These are phyloP conservation scores for Lepidium didymum DNA, from an alignment of 345 rosid genomes.

Conservation along the genomic window DNA sequence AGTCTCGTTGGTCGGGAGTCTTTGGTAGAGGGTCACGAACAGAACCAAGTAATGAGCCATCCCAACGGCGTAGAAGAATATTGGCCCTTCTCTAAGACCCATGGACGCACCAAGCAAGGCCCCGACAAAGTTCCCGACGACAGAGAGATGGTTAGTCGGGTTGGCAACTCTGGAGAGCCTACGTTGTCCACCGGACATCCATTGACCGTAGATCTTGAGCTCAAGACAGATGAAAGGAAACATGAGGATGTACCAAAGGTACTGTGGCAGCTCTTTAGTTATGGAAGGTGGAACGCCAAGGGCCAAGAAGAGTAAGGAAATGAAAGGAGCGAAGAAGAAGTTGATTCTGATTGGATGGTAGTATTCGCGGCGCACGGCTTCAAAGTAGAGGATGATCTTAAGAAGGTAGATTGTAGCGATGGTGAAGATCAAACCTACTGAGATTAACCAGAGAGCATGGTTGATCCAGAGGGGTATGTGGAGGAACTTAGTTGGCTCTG, in stretches of 20 bases:
- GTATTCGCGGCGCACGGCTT: constrained; percentile 78
- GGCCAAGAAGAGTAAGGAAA: constrained; percentile 64
- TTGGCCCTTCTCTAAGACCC: constrained; percentile 80
- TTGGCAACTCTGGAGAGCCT: constrained; percentile 79
- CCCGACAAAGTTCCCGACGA: constrained; percentile 83
- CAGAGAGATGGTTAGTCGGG: constrained; percentile 72
- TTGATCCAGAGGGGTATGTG: constrained; percentile 40
- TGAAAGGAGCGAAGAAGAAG: constrained; percentile 90
- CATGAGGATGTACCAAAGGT: constrained; percentile 77
- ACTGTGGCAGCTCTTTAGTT: constrained; percentile 26
- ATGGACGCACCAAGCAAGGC: constrained; percentile 72
- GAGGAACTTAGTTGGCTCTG: constrained; percentile 55
- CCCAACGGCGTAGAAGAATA: constrained; percentile 77
- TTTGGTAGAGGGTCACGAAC: constrained; percentile 77
- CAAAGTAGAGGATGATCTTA: constrained; percentile 57
- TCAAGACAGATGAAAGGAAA: constrained; percentile 59
- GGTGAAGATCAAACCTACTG: constrained; percentile 38
- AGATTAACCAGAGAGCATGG: constrained; percentile 50
- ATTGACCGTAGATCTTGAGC: constrained; percentile 81
- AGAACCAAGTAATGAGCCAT: constrained; percentile 71
- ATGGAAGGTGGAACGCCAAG: constrained; percentile 60
- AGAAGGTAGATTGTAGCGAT: constrained; percentile 45
- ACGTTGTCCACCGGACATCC: constrained; percentile 91
- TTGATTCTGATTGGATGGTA: constrained; percentile 81
- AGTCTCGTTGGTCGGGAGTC: constrained; percentile 26